Conservation (phyloP, 2,329 filamentous ascomycete species). For the Aspergillus novofumigatus region DNA sequence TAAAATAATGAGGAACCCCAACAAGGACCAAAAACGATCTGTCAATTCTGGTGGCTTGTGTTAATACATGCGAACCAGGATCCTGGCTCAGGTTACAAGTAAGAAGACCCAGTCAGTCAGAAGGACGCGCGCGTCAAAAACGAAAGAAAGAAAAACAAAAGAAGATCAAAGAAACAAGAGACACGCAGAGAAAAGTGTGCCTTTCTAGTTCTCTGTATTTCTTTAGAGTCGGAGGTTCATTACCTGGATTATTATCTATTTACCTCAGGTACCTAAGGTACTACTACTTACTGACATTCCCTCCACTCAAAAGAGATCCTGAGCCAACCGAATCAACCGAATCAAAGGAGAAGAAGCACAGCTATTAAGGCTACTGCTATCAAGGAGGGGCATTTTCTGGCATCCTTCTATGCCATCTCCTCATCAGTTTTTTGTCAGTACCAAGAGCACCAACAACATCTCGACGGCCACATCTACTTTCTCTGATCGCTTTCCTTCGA, state of each 20-base stretch:
- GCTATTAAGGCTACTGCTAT: neutral
- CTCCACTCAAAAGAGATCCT: neutral
- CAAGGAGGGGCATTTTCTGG: neutral
- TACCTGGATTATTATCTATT: neutral
- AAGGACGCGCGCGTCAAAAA: constrained; percentile 11
- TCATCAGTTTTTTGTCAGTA: neutral
- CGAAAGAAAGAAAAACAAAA: neutral
- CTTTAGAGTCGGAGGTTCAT: neutral
- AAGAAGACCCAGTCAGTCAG: constrained; percentile 10
- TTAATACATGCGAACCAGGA: constrained; percentile 13
- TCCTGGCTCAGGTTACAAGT: constrained; percentile 7
- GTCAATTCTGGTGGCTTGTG: constrained; percentile 5
- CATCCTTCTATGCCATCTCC: neutral
- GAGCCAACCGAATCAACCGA: no score
- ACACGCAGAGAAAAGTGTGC: neutral
- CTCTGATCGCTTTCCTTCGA: neutral
- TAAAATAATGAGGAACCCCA: neutral
- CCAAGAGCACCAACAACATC: no score
- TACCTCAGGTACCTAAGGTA: neutral
- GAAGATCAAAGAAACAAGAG: neutral
- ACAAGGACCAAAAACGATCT: neutral
- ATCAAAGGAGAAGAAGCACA: no score
- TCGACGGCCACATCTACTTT: neutral
- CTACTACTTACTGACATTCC: neutral
- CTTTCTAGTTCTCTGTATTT: neutral